Evolutionary conservation across 257 asterid species (phyloP).

Genomic region (Solanum stenotomum): DNA sequence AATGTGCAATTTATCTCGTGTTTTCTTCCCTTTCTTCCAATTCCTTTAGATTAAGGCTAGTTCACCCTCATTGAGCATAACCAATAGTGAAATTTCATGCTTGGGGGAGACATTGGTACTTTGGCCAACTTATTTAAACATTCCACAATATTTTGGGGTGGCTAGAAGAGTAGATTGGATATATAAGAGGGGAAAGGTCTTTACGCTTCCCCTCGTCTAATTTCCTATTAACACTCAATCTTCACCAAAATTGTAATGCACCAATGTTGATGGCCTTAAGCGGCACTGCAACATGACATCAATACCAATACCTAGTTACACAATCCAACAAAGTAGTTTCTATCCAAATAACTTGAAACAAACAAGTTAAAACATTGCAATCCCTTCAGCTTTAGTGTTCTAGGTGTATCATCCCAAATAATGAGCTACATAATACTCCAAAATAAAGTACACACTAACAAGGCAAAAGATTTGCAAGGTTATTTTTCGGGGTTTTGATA

Average conservation of each 20-base stretch:
- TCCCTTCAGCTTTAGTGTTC: neutral
- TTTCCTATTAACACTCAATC: neutral
- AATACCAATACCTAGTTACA: neutral
- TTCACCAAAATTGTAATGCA: neutral
- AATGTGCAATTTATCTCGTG: neutral
- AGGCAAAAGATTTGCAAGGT: neutral
- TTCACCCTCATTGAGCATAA: neutral
- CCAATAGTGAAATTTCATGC: neutral
- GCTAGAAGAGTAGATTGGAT: neutral
- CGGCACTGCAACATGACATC: neutral
- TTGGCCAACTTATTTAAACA: neutral
- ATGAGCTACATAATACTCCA: neutral
- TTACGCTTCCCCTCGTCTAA: neutral
- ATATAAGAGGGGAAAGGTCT: neutral
- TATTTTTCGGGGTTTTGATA: neutral
- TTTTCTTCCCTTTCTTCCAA: neutral
- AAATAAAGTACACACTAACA: neutral
- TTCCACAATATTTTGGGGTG: neutral
- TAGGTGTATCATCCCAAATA: neutral
- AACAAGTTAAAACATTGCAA: neutral
- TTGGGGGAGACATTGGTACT: no score
- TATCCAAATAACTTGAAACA: neutral
- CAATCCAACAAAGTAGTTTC: neutral
- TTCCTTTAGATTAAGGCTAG: neutral
- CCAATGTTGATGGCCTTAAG: neutral